phyloP scores from a whole-genome alignment of 495 filamentous ascomycete genomes.

The Amphirosellinia nigrospora region DNA sequence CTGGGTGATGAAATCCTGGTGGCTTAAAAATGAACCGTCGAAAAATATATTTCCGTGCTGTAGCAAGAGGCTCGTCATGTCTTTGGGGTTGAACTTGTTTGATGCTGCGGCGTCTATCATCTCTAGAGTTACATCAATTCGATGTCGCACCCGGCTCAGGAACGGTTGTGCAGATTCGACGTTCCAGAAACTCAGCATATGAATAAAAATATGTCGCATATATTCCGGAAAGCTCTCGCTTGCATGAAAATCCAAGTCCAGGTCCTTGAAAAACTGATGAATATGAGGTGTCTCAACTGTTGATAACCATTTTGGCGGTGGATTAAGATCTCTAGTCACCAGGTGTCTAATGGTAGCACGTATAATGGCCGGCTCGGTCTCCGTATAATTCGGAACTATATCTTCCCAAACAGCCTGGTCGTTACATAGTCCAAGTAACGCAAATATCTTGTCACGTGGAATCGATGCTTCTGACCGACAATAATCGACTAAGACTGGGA shows the following conservation, averaged over 20 bases:
- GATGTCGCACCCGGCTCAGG: background rate
- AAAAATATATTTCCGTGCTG: background rate
- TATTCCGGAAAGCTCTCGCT: no score
- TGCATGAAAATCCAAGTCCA: background rate
- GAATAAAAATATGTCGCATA: background rate
- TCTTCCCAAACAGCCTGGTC: constrained; percentile 24
- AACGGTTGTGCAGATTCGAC: background rate
- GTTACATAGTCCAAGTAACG: constrained; percentile 36
- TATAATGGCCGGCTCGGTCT: constrained; percentile 26
- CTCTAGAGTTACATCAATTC: background rate
- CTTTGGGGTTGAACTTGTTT: background rate
- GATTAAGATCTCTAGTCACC: background rate
- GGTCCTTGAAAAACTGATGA: background rate
- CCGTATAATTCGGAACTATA: constrained; percentile 32
- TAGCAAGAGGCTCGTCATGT: background rate
- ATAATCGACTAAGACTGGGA: constrained; percentile 36
- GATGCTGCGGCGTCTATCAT: background rate
- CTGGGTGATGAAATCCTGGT: background rate
- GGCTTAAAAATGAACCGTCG: background rate
- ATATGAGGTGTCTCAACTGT: background rate
- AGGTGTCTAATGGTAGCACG: constrained; percentile 18
- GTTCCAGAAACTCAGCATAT: background rate
- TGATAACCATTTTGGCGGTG: background rate
- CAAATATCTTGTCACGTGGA: constrained; percentile 40
- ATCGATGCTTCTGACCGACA: constrained; percentile 33